Conservation (phyloP, 768 basidiomycete species). For the Russula vinacea region DNA sequence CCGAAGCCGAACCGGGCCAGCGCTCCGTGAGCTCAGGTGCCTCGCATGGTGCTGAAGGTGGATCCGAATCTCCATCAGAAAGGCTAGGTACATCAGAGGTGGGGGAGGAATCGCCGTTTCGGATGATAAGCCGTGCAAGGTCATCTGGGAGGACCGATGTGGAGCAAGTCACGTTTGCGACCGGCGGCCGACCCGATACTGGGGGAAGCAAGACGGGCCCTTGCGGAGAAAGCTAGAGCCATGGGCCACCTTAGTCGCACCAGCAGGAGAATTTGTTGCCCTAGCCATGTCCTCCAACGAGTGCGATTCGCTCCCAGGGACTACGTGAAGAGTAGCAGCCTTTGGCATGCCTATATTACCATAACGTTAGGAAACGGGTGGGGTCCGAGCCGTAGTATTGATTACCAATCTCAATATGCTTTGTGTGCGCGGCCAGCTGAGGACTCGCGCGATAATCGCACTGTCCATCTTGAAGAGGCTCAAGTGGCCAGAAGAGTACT, state of each 20-base stretch:
- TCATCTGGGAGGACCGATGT: conserved; percentile 4
- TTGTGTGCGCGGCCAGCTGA: not conserved
- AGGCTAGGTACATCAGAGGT: conserved; percentile 27
- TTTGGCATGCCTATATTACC: not conserved
- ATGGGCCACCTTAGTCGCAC: not conserved
- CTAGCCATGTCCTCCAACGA: not conserved
- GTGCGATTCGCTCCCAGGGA: not conserved
- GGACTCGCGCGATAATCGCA: conserved; percentile 1
- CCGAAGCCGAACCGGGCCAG: conserved; percentile 24
- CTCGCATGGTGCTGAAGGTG: conserved; percentile 24
- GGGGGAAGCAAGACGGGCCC: not conserved
- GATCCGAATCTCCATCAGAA: conserved; percentile 25
- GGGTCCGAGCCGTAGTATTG: not conserved
- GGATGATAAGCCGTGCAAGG: conserved; percentile 15
- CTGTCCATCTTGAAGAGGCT: not conserved
- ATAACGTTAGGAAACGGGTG: conserved; percentile 8
- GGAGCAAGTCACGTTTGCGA: not conserved
- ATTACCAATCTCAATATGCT: conserved; percentile 20
- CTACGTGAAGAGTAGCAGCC: not conserved
- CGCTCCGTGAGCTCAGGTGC: conserved; percentile 27
- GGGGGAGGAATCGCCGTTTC: conserved; percentile 9
- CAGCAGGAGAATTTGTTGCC: not conserved
- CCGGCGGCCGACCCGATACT: not conserved
- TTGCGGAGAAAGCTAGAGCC: not conserved
- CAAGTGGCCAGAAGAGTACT: conserved; percentile 8